Conservation (phyloP, 2,329 filamentous ascomycete species). For the Cladobotryum mycophilum region DNA sequence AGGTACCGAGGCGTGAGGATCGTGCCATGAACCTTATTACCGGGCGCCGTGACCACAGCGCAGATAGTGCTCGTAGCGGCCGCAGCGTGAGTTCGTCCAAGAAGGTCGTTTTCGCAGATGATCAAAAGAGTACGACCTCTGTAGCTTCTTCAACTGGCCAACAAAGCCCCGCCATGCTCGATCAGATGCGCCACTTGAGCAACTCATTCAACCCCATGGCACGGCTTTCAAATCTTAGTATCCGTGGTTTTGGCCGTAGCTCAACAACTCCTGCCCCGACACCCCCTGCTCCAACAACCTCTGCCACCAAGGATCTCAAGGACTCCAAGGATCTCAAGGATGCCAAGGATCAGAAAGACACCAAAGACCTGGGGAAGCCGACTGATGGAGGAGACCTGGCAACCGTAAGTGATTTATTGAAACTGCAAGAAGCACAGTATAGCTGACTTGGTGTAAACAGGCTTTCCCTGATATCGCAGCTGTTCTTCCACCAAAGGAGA, state of each 20-base stretch:
- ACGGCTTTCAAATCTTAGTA: constrained; percentile 65
- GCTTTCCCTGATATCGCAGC: constrained; percentile 55
- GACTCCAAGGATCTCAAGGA: neutral
- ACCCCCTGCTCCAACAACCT: constrained; percentile 17
- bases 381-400: constrained; percentile 51
- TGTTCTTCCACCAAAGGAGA: constrained; percentile 48
- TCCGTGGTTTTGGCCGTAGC: constrained; percentile 67
- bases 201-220: constrained; percentile 79
- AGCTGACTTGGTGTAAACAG: constrained; percentile 27
- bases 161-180: constrained; percentile 56
- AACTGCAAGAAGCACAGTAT: neutral
- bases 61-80: constrained; percentile 64
- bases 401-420: constrained; percentile 38
- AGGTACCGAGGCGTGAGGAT: constrained; percentile 45
- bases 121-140: constrained; percentile 20
- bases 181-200: constrained; percentile 75
- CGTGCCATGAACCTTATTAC: constrained; percentile 65
- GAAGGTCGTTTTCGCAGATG: constrained; percentile 47
- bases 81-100: constrained; percentile 54
- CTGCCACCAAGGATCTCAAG: neutral
- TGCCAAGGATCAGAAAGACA: neutral
- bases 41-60: constrained; percentile 69
- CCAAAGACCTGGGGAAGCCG: constrained; percentile 32
- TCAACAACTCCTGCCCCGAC: constrained; percentile 29
- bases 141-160: constrained; percentile 12